phyloP scores from a whole-genome alignment of 1,284 basidiomycete species.

The Amylostereum areolatum region DNA sequence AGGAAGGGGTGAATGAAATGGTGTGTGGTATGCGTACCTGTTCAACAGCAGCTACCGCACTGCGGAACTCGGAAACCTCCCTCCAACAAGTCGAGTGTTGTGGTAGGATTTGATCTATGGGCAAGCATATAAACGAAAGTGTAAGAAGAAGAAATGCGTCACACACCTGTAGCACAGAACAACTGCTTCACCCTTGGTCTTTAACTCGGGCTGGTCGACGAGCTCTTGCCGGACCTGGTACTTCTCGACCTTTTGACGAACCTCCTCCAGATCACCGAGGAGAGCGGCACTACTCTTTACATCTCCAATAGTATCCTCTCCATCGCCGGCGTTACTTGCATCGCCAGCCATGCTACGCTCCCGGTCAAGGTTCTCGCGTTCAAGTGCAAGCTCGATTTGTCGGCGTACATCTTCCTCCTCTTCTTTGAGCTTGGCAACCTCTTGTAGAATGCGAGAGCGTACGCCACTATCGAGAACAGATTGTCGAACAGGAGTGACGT shows the following conservation, averaged over 20 bases:
- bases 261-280: constrained; percentile 67
- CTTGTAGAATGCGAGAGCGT: constrained; percentile 57
- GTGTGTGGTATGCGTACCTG: constrained; percentile 29
- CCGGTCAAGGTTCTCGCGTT: constrained; percentile 75
- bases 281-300: constrained; percentile 57
- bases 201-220: constrained; percentile 49
- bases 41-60: constrained; percentile 63
- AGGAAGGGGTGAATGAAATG: too few relatives aligned
- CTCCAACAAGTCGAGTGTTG: constrained; percentile 76
- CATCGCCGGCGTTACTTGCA: constrained; percentile 20
- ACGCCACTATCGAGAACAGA: constrained; percentile 65
- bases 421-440: constrained; percentile 37
- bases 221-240: constrained; percentile 58
- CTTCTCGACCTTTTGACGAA: constrained; percentile 65
- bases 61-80: constrained; percentile 70
- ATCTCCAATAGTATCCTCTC: constrained; percentile 31
- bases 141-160: neutral
- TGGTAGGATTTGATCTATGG: constrained; percentile 49
- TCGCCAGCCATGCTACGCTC: constrained; percentile 51
- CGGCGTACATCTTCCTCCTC: constrained; percentile 61
- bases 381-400: constrained; percentile 65
- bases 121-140: constrained; percentile 1
- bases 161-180: constrained; percentile 70
- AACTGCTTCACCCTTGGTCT: constrained; percentile 52
- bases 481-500: constrained; percentile 60